Evolutionary conservation across 306 rosid genomes (phyloP), one percentile per base, ranked within the genome.

Genomic region (Inga laurina): DNA sequence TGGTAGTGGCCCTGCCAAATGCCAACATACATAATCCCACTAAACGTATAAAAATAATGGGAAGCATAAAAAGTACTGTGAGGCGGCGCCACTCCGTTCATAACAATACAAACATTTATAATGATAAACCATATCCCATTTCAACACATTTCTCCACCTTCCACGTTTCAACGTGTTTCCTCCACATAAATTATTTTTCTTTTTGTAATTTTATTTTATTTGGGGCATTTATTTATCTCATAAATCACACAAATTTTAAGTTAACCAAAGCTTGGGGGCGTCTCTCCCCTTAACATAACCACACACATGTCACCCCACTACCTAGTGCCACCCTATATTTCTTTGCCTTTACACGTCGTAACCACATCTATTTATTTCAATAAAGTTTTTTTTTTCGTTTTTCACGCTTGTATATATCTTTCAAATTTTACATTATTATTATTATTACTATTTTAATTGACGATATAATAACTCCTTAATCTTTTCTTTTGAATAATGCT

Each of bases 221-320:
- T 10, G 7, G 67, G 10, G 67, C 15, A 8, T 8, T 54, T 49
- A 21, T 51, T 52, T 52, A 52, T 62, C 68, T 10, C 35, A 62
- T 62, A 61, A 61, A 61, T 30, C 66, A 4, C 39, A 12, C 3
- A 64, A 62, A 12, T 4, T 13, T 30, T 12, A 30, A 64, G 39
- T 30, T 64, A 5, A 12, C 9, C 7, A 46, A 46, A 69, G 61
- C 52, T 74, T 43, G 72, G 9, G 39, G 43, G 6, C n/a, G 16
- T 37, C 46, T 15, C 43, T n/a, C 11, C 11, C 11, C 64, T 57
- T 7, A 11, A 49, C 73, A 82, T 61, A 37, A 77, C 64, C 49
- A 45, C 62, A 32, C 70, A 70, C 80, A n/a, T 59, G 78, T 82
- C 43, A 43, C 72, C 75, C 88, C 84, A 89, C 85, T 86, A 52